These are phyloP conservation scores for Ustilago cynodontis DNA, from an alignment of 1,284 basidiomycete genomes.

Conservation along the genomic window DNA sequence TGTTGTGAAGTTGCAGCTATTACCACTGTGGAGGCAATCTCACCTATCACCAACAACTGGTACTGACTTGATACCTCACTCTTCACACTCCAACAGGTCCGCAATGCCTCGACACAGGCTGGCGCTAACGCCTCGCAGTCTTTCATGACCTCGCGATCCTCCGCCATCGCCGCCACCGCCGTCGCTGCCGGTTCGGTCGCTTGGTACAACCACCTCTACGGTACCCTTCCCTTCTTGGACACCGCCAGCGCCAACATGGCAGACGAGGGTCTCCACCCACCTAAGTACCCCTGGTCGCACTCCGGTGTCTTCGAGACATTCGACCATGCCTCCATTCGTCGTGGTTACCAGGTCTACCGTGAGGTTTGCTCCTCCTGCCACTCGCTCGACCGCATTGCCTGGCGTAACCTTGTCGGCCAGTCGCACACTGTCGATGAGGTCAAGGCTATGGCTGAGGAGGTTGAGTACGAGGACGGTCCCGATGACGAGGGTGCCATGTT, in stretches of 20 bases:
- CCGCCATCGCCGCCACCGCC: slow-evolving; percentile 82
- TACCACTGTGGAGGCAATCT: neutral
- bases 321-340: slow-evolving; percentile 94
- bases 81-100: slow-evolving; percentile 48
- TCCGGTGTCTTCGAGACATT: slow-evolving; percentile 88
- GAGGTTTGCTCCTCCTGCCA: slow-evolving; percentile 99
- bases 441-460: slow-evolving; percentile 87
- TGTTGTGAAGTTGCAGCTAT: neutral
- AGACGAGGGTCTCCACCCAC: slow-evolving; percentile 94
- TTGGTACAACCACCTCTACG: slow-evolving; percentile 96
- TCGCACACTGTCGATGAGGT: slow-evolving; percentile 94
- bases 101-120: slow-evolving; percentile 61
- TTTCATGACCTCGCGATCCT: slow-evolving; percentile 79
- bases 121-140: slow-evolving; percentile 62
- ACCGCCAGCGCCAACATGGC: slow-evolving; percentile 70
- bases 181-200: slow-evolving; percentile 88
- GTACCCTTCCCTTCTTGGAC: slow-evolving; percentile 72
- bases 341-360: slow-evolving; percentile 98
- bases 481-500: slow-evolving; percentile 98
- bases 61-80: slow-evolving; percentile 18
- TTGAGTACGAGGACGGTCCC: slow-evolving; percentile 97
- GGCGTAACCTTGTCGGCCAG: slow-evolving; percentile 98
- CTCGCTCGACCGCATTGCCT: slow-evolving; percentile 98
- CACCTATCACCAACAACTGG: neutral
- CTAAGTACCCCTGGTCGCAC: slow-evolving; percentile 91